Base-by-base conservation (phyloP, 257 asterid species). In the Solanum sejunctum region DNA sequence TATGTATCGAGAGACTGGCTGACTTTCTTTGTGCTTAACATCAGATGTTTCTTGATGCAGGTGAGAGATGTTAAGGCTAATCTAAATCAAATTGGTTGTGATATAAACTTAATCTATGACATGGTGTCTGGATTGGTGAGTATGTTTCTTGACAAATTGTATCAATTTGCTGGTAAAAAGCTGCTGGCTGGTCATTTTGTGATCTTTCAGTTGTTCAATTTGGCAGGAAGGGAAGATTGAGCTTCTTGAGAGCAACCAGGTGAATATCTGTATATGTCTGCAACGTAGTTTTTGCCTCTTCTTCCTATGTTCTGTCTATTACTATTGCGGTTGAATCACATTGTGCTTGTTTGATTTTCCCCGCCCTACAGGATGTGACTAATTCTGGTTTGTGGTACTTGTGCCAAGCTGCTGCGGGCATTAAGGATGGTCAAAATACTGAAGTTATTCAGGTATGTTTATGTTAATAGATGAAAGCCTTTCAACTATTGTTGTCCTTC, bases 161-260 rank as follows among this genome's bases (percentile, higher is more conserved):
- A 20, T 26, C 15, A 54, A 21, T 67, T 45, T 52, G 41, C 58
- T 47, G 23, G 49, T 58, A 55, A 66, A 54, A 39, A 69, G 83
- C 36, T 10, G 51, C 45, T 51, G 81, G 47, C 63, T 32, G 28
- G 39, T 60, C 52, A 52, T 73, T 52, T 58, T 60, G 77, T 56
- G 89, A 84, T 81, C 70, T 64, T 79, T 77, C 84, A 17, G 58
- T 47, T 85, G 84, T 11, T 85, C 64, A 64, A 87, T 83, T 87
- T 84, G 72, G 56, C 90, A 94, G 98, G 98, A 94, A 91, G 97
- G 95, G 70, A 94, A 94, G 84, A 87, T 94, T 71, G 95, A 92
- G 67, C 93, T 92, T 88, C 94, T 94, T 80, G 97, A 94, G 91
- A 87, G 93, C 89, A 94, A 93, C 89, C 98, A 94, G 98, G 98